A percentile compares a stretch with the other conserved stretches of the same genome.
These are phyloP conservation scores for Aspergillus taichungensis DNA, from an alignment of 495 filamentous ascomycete genomes.

Conservation along the genomic window DNA sequence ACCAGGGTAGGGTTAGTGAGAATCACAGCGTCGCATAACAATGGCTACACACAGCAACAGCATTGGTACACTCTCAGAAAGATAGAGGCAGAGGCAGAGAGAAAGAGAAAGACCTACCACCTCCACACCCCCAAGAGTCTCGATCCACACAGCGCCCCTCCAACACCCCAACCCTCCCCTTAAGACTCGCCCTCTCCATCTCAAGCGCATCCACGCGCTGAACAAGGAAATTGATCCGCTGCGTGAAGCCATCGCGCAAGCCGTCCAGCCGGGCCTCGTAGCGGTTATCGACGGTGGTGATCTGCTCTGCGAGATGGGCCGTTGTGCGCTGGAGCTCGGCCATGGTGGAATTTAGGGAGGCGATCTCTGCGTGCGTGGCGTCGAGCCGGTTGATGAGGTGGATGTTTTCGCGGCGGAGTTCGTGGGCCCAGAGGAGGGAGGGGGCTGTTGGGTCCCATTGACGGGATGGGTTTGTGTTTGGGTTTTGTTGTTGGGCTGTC, in stretches of 20 bases:
- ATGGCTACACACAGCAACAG: too few species aligned
- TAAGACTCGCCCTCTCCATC: background rate
- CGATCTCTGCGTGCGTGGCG: constrained; percentile 2
- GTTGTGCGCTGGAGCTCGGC: constrained; percentile 1
- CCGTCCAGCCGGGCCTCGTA: too few species aligned
- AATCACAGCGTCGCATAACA: too few species aligned
- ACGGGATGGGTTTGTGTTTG: constrained; percentile 1
- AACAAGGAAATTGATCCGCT: constrained; percentile 1
- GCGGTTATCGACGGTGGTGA: too few species aligned
- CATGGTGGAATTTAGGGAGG: constrained; percentile 3
- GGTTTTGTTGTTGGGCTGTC: background rate
- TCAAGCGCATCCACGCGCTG: background rate
- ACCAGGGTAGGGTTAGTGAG: too few species aligned
- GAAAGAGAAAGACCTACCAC: constrained; percentile 4
- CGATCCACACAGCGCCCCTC: background rate
- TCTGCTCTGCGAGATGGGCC: too few species aligned
- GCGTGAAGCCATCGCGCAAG: background rate
- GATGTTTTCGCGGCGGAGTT: constrained; percentile 27
- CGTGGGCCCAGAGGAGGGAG: constrained; percentile 26
- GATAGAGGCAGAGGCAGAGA: background rate
- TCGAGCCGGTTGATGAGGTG: constrained; percentile 15
- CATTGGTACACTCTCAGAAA: too few species aligned
- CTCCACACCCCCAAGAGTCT: background rate
- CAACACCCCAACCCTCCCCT: background rate
- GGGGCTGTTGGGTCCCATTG: constrained; percentile 1